Conservation (phyloP, 2,329 filamentous ascomycete species). For the Botryosphaeria dothidea region DNA sequence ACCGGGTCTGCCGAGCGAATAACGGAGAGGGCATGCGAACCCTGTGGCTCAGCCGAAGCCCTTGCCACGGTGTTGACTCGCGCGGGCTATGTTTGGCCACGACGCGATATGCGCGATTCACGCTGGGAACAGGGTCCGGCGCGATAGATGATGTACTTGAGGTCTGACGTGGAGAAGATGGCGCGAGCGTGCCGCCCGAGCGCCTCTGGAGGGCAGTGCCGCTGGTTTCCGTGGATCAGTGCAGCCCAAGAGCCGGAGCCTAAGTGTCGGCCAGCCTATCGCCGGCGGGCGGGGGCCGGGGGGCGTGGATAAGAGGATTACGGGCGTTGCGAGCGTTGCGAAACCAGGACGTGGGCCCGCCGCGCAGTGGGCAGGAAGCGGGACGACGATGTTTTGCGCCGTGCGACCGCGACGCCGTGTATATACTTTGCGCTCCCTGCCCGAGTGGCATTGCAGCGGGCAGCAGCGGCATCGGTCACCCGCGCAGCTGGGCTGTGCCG, state of each 20-base stretch:
- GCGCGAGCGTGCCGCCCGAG: constrained; percentile 13
- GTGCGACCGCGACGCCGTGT: constrained; percentile 10
- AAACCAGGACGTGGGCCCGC: not conserved
- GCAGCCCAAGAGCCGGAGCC: constrained; percentile 13
- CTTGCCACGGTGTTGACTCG: constrained; percentile 19
- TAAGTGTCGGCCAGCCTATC: constrained; percentile 7
- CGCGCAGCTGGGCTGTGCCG: constrained; percentile 13
- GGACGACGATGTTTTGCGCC: not conserved
- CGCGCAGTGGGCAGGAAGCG: not conserved
- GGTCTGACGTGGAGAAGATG: constrained; percentile 18
- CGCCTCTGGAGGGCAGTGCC: constrained; percentile 9
- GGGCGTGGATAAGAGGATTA: not conserved
- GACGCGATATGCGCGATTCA: constrained; percentile 13
- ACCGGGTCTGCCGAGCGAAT: constrained; percentile 19
- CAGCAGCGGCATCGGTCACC: not conserved
- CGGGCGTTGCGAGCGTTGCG: not conserved
- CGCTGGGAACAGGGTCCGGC: constrained; percentile 19
- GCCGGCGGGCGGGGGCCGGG: not conserved
- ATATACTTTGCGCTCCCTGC: constrained; percentile 5
- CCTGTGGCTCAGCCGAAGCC: constrained; percentile 17
- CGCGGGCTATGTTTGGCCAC: constrained; percentile 16
- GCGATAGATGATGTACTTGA: constrained; percentile 13
- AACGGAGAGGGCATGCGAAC: constrained; percentile 14
- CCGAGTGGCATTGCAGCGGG: not conserved
- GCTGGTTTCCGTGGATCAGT: constrained; percentile 14